Evolutionary conservation across 805 yeast species (phyloP), one percentile per base, ranked within the genome.

Genomic region (Komagataella pseudopastoris): DNA sequence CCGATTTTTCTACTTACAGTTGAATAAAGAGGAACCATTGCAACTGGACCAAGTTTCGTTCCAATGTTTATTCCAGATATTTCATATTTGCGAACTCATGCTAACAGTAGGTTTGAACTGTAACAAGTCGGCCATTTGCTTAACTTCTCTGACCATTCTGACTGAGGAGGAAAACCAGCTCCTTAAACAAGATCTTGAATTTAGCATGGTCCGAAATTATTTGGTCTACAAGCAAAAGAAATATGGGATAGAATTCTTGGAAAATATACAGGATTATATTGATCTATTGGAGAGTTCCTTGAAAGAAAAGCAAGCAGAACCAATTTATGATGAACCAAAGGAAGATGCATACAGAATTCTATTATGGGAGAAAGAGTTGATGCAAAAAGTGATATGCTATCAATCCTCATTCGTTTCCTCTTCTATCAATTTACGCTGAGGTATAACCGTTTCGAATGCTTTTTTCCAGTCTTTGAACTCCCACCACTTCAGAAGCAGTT

Each of bases 361-460:
- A 30, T 30, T 30, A 30, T 30, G 39, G 39, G 39, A 30, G 14
- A 30, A 8, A 30, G 14, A 30, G 39, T 30, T 30, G 39, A 30
- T 30, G 39, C 14, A 30, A 30, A 30, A 30, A 30, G 39, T 30
- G 14, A 8, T 30, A 12, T 30, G 14, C 14, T 30, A 30, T 30
- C 39, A 30, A 30, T 30, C 39, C 14, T 30, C 39, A 12, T 6
- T 30, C 14, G 39, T 10, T 56, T 58, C 30, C 60, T 66, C 58
- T 6, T 56, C 55, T 3, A 62, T 63, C 22, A 76, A 60, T 59
- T 90, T 93, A 56, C 98, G 74, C 44, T 78, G 79, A 3, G 99
- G 99, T 51, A 91, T 72, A 1, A 87, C 93, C n/a, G 75, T 72
- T 62, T 89, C 91, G 63, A 93, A 89, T 0, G 97, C 95, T 50